phyloP scores from a whole-genome alignment of 306 rosid genomes.

The Vachellia collinsii region DNA sequence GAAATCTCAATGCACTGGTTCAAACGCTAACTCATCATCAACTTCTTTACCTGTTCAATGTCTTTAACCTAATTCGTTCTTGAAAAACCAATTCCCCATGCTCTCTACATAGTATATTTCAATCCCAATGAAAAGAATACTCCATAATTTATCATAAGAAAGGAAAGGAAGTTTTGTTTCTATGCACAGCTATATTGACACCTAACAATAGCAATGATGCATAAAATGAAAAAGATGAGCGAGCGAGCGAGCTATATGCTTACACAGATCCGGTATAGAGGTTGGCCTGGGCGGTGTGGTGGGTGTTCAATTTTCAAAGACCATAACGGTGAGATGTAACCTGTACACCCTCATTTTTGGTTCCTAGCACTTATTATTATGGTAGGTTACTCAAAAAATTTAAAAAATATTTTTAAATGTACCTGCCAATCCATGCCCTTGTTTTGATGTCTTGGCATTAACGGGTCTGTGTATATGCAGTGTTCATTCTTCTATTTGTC shows the following conservation, averaged over 20 bases:
- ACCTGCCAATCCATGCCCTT: no score
- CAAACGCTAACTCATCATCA: slow-evolving; percentile 1
- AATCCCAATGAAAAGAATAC: neutral
- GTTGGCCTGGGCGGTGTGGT: slow-evolving; percentile 38
- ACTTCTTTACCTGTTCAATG: neutral
- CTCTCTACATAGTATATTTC: no score
- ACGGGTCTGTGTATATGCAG: slow-evolving; percentile 33
- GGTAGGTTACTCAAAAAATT: neutral
- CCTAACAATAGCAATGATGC: slow-evolving; percentile 16
- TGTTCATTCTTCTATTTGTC: slow-evolving; percentile 43
- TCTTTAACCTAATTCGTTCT: neutral
- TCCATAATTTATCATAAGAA: neutral
- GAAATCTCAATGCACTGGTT: slow-evolving; percentile 1
- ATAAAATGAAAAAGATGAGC: slow-evolving; percentile 25
- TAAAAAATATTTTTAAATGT: no score
- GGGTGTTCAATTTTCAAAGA: slow-evolving; percentile 41
- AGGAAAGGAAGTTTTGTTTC: neutral
- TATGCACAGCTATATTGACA: neutral
- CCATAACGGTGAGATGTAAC: slow-evolving; percentile 45
- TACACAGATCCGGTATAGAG: slow-evolving; percentile 29
- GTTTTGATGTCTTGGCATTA: no score
- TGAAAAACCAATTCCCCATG: no score
- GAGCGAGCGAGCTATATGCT: neutral
- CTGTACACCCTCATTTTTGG: slow-evolving; percentile 3
- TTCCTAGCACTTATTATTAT: neutral